These are phyloP conservation scores for Dothideomycetes sp. DNA, from an alignment of 2,329 filamentous ascomycete species.

Conservation along the genomic window DNA sequence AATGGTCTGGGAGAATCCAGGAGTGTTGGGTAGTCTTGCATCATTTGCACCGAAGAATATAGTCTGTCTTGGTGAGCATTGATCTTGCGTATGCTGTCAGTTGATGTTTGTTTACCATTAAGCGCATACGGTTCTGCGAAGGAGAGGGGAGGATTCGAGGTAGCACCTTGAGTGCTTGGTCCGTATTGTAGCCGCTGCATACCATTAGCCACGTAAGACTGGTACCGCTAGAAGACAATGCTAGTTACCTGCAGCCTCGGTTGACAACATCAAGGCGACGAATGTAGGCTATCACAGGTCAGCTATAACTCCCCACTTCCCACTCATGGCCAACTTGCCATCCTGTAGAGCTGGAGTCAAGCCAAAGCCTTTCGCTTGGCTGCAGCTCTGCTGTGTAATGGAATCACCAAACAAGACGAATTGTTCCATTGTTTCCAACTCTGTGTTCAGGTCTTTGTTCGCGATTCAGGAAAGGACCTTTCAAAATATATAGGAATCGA, in stretches of 20 bases:
- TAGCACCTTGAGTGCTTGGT: conserved; percentile 59
- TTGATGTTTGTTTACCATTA: too few species aligned
- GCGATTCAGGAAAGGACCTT: too few species aligned
- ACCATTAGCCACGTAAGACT: conserved; percentile 5
- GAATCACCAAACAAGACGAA: conserved; percentile 81
- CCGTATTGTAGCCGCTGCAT: conserved; percentile 66
- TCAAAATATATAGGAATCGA: too few species aligned
- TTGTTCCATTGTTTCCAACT: conserved; percentile 35
- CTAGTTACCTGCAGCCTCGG: conserved; percentile 57
- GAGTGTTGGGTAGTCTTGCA: conserved; percentile 54
- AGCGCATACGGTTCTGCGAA: conserved; percentile 49
- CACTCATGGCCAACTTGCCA: too few species aligned
- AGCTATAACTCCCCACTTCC: too few species aligned
- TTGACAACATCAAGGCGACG: conserved; percentile 80
- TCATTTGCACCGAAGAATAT: conserved; percentile 89
- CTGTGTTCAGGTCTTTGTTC: too few species aligned
- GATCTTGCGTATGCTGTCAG: background rate
- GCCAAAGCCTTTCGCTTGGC: conserved; percentile 53
- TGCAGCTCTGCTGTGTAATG: conserved; percentile 60
- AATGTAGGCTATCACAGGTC: conserved; percentile 48
- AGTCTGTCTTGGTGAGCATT: conserved; percentile 36
- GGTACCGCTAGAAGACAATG: conserved; percentile 1
- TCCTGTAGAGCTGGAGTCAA: conserved; percentile 62
- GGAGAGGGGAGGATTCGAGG: conserved; percentile 61
- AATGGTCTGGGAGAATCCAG: conserved; percentile 58